These are phyloP conservation scores for Xylaria sp. DNA, from an alignment of 2,329 filamentous ascomycete genomes.

Conservation along the genomic window DNA sequence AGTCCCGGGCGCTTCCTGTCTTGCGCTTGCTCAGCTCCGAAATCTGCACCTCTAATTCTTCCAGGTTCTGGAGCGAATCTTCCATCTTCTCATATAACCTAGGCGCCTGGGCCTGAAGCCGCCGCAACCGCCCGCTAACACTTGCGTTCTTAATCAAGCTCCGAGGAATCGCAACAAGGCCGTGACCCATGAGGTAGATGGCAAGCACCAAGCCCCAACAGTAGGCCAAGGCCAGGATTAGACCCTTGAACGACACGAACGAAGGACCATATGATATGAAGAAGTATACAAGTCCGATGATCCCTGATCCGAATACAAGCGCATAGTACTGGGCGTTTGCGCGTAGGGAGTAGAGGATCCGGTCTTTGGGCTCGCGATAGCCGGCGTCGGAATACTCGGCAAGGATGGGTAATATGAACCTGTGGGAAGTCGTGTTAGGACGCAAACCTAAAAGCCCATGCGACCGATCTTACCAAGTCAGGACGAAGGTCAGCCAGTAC, in stretches of 20 bases:
- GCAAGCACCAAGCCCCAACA: constrained; percentile 89
- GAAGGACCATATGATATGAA: constrained; percentile 76
- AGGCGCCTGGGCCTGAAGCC: constrained; percentile 78
- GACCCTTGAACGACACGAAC: constrained; percentile 73
- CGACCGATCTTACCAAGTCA: constrained; percentile 74
- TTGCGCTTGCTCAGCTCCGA: constrained; percentile 79
- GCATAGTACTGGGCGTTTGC: constrained; percentile 88
- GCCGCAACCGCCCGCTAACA: constrained; percentile 71
- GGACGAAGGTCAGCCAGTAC: constrained; percentile 94
- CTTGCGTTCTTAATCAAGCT: constrained; percentile 78
- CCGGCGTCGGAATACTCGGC: constrained; percentile 95
- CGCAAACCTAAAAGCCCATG: background rate
- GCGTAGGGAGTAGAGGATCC: constrained; percentile 81
- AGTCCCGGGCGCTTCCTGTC: constrained; percentile 72
- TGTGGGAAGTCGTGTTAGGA: constrained; percentile 41
- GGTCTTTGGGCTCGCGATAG: constrained; percentile 81
- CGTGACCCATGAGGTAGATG: constrained; percentile 98
- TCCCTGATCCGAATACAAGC: constrained; percentile 71
- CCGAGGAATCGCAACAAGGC: constrained; percentile 86
- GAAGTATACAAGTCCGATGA: constrained; percentile 79
- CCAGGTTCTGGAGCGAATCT: constrained; percentile 77
- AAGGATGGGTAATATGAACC: constrained; percentile 88
- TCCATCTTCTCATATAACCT: constrained; percentile 84
- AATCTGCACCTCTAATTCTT: constrained; percentile 81
- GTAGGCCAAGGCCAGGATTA: constrained; percentile 93